Evolutionary conservation across 805 yeast genomes (phyloP).

Genomic region (Candida dendrica): DNA sequence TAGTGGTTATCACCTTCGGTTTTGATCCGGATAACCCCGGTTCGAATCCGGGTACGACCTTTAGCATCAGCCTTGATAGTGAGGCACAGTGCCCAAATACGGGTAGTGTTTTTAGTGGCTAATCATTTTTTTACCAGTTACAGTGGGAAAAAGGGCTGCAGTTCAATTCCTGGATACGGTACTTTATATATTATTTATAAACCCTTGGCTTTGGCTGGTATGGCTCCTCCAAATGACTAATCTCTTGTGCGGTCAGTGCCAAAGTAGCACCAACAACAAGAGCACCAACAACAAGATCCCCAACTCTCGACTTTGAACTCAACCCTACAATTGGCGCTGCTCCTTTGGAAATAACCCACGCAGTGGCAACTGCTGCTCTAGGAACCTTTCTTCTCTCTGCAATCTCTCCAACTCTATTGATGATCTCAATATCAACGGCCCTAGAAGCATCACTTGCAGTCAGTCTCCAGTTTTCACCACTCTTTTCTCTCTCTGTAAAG

Average conservation of each 20-base stretch:
- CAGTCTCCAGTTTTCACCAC: not conserved
- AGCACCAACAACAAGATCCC: slow-evolving; percentile 48
- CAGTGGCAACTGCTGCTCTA: slow-evolving; percentile 47
- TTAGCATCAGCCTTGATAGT: too few species aligned
- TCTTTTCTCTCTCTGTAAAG: not conserved
- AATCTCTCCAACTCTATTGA: slow-evolving; percentile 47
- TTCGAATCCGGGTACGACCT: slow-evolving; percentile 86
- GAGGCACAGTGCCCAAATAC: too few species aligned
- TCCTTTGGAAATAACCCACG: slow-evolving; percentile 50
- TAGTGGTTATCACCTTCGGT: slow-evolving; percentile 57
- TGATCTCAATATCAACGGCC: slow-evolving; percentile 25
- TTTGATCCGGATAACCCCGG: slow-evolving; percentile 69
- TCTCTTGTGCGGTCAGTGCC: slow-evolving; percentile 22
- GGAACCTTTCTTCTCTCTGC: slow-evolving; percentile 38
- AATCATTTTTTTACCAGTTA: too few species aligned
- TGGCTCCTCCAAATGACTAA: slow-evolving; percentile 15
- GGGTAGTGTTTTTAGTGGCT: too few species aligned
- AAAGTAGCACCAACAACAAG: slow-evolving; percentile 36
- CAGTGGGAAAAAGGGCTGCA: too few species aligned
- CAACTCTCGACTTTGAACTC: slow-evolving; percentile 39
- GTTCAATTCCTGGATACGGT: too few species aligned
- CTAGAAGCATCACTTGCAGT: slow-evolving; percentile 4
- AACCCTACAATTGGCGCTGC: slow-evolving; percentile 50
- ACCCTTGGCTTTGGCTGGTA: slow-evolving; percentile 5
- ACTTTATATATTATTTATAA: not conserved